Conservation (phyloP, 306 rosid genomes). For the Prinsepia uniflora region DNA sequence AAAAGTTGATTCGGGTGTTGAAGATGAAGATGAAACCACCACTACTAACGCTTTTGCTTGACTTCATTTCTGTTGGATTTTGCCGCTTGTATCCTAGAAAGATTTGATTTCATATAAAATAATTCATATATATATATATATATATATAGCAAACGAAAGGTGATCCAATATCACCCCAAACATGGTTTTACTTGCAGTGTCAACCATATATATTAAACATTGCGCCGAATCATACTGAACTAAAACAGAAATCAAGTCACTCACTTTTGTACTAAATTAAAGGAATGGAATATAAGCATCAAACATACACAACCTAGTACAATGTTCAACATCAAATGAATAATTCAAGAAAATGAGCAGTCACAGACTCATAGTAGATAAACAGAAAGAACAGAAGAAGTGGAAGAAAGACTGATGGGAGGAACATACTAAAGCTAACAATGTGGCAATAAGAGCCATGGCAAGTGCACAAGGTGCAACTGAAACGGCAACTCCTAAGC, state of each 20-base stretch:
- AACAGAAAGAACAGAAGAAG: background rate
- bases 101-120: no score
- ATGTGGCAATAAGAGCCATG: slow-evolving; percentile 22
- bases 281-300: background rate
- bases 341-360: background rate
- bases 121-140: no score
- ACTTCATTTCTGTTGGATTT: background rate
- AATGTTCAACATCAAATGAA: background rate
- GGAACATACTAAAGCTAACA: slow-evolving; percentile 21
- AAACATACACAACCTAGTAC: background rate
- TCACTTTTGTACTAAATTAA: no score
- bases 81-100: background rate
- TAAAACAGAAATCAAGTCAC: no score
- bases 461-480: slow-evolving; percentile 17
- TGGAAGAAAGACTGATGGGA: background rate
- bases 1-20: background rate
- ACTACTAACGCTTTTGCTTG: no score
- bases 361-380: background rate
- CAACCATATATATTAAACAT: no score
- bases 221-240: background rate
- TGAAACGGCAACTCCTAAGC: slow-evolving; percentile 28
- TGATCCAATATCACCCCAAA: no score
- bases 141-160: no score
- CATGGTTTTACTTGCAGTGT: no score
- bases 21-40: background rate